Conservation (phyloP, 2,329 filamentous ascomycete species). For the Cladosporium sp. region DNA sequence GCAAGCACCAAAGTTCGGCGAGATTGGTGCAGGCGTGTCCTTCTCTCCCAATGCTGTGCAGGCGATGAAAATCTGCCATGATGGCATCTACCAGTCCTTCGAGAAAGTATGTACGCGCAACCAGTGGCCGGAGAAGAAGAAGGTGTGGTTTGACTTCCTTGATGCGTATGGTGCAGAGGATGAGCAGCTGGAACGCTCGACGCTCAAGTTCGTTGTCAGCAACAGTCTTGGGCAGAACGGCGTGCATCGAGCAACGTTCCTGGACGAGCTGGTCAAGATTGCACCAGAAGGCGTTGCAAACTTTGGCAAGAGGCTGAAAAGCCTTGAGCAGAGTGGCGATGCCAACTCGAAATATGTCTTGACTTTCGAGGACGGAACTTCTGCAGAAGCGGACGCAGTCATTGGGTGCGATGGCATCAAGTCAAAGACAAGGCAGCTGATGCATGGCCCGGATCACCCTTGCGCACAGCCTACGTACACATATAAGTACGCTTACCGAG, state of each 20-base stretch:
- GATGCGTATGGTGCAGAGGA: slow-evolving; percentile 37
- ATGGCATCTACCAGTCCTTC: slow-evolving; percentile 48
- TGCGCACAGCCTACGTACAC: slow-evolving; percentile 55
- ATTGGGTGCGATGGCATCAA: slow-evolving; percentile 51
- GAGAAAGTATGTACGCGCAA: slow-evolving; percentile 46
- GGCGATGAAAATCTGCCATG: slow-evolving; percentile 57
- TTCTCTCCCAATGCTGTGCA: slow-evolving; percentile 58
- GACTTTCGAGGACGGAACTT: slow-evolving; percentile 40
- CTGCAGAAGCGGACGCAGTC: slow-evolving; percentile 33
- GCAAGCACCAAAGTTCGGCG: slow-evolving; percentile 55
- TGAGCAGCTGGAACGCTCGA: slow-evolving; percentile 26
- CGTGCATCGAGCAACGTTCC: slow-evolving; percentile 53
- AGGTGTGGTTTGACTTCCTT: slow-evolving; percentile 48
- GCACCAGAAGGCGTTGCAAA: slow-evolving; percentile 45
- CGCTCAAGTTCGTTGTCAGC: slow-evolving; percentile 32
- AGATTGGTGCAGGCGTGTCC: slow-evolving; percentile 61
- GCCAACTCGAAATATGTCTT: slow-evolving; percentile 34
- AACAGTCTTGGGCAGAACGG: slow-evolving; percentile 32
- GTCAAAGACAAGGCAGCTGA: slow-evolving; percentile 37
- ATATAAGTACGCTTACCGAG: slow-evolving; percentile 63
- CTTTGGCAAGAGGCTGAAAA: slow-evolving; percentile 37
- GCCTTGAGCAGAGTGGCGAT: slow-evolving; percentile 30
- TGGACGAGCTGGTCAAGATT: slow-evolving; percentile 52
- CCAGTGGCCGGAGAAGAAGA: slow-evolving; percentile 38
- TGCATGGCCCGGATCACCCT: slow-evolving; percentile 41